Evolutionary conservation across 306 rosid species (phyloP).

Genomic region (Fragaria ananassa): DNA sequence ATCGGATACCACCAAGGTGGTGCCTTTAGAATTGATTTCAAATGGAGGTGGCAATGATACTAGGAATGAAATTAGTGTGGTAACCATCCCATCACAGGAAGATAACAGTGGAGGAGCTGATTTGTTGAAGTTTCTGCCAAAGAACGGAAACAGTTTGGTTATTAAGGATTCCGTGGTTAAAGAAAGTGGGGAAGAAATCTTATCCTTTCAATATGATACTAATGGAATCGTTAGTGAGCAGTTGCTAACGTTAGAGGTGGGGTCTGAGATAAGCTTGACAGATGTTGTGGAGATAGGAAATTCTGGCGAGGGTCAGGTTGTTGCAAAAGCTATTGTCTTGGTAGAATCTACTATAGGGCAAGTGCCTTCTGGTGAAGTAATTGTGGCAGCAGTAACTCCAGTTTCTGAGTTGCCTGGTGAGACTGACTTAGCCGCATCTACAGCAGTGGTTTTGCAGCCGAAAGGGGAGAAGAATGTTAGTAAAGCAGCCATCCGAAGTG

Average conservation of each 20-base stretch:
- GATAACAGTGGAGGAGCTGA: conserved; percentile 20
- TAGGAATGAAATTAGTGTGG: conserved; percentile 21
- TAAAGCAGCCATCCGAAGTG: conserved; percentile 33
- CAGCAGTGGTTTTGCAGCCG: conserved; percentile 38
- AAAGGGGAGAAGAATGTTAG: conserved; percentile 25
- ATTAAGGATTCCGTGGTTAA: conserved; percentile 16
- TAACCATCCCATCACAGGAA: conserved; percentile 23
- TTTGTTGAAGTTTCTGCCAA: conserved; percentile 25
- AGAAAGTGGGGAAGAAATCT: conserved; percentile 27
- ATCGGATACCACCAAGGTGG: conserved; percentile 26
- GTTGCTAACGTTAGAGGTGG: conserved; percentile 24
- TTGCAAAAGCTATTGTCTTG: conserved; percentile 46
- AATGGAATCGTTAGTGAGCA: conserved; percentile 27
- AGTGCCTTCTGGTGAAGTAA: conserved; percentile 45
- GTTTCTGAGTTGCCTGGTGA: conserved; percentile 28
- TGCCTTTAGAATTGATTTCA: conserved; percentile 27
- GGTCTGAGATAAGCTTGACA: conserved; percentile 29
- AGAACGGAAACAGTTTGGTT: conserved; percentile 21
- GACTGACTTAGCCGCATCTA: conserved; percentile 30
- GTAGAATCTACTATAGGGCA: conserved; percentile 41
- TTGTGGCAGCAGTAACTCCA: conserved; percentile 42
- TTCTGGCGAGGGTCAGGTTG: conserved; percentile 36
- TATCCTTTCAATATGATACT: conserved; percentile 20
- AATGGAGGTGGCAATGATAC: conserved; percentile 29
- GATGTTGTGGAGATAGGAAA: conserved; percentile 38